Base-by-base conservation (phyloP, 768 basidiomycete genomes). In the Gloeopeniophorella convolvens region DNA sequence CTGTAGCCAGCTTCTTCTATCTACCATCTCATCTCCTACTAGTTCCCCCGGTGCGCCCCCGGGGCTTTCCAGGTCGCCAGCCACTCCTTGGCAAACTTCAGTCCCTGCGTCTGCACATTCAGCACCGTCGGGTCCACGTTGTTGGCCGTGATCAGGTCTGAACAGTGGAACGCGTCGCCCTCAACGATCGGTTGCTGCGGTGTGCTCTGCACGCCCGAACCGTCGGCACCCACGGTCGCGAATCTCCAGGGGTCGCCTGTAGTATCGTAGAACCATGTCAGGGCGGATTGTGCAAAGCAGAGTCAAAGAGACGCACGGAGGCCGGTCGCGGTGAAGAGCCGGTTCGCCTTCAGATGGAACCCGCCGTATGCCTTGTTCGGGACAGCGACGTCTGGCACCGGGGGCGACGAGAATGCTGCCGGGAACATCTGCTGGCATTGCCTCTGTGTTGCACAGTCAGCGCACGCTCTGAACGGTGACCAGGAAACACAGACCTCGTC, bases 131-230 rank as follows among this genome's bases (percentile, higher is more conserved):
- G 20, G 36, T 47, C 46, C 16, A 15, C 31, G 18, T 32, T 39
- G 26, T 33, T 24, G n/a, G 16, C 26, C 11, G 50, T 39, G 34
- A 58, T 28, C 31, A 63, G 30, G 34, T 63, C 62, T 7, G 60
- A 58, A 46, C 62, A 61, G 45, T 61, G 62, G 51, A 58, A 63
- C 11, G 58, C 59, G 43, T 58, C 53, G 9, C 59, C 47, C n/a
- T 56, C 46, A 24, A 45, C 51, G 45, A 63, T 58, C 5, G 60
- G 62, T 37, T 56, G 56, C 15, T 39, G 34, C 11, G 40, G 20
- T 5, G 60, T 58, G 16, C 58, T 58, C 31, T 34, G 5, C 13
- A 54, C 28, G 12, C 32, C 26, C 27, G 49, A 20, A 51, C 48
- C 56, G 35, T 61, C 62, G 36, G 56, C 47, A 6, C 58, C 58